Base-by-base conservation (phyloP, 495 filamentous ascomycete genomes). In the Tuber borchii region DNA sequence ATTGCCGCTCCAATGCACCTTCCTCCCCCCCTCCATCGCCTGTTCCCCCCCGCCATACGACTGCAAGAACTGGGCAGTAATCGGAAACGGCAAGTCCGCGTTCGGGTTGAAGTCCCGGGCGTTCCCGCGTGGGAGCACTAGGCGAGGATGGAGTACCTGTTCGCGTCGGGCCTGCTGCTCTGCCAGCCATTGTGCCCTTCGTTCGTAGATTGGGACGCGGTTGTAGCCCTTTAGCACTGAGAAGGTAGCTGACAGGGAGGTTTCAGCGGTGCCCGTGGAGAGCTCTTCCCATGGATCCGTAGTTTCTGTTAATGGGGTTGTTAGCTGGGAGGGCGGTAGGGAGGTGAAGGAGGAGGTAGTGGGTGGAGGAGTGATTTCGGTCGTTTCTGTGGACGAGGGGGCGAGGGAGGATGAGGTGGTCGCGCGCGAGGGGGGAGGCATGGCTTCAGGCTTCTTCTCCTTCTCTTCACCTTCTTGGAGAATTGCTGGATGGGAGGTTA, bases 151-250 rank as follows among this genome's bases (percentile, higher is more conserved):
- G 45, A 73, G 70, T 31, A 75, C 78, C 44, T 79, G 69, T 9
- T 79, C 78, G 34, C 78, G 76, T 17, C 77, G 74, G 45, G 78
- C 73, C 61, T 79, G 78, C 22, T 79, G 78, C 26, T 79, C 78
- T 40, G 78, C 72, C 45, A 79, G 76, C 78, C 78, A 79, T 71
- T 79, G 78, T 34, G 78, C 78, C 44, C 78, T 71, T 1, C 78
- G 73, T 71, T 79, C 78, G 17, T 79, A 79, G 51, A 79, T 75
- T 37, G 78, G 78, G 69, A 79, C n/a, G 75, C 78, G 78, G 56
- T 79, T 79, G 43, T 79, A 79, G 43, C 78, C 77, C 34, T 75
- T 79, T 46, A 79, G 72, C 34, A 79, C 70, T 39, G 78, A 76
- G 37, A 79, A 79, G 44, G 72, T 77, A 10, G 77, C 37, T 7